These are phyloP conservation scores for Blastomyces silverae DNA, from an alignment of 2,329 filamentous ascomycete species.

Conservation along the genomic window DNA sequence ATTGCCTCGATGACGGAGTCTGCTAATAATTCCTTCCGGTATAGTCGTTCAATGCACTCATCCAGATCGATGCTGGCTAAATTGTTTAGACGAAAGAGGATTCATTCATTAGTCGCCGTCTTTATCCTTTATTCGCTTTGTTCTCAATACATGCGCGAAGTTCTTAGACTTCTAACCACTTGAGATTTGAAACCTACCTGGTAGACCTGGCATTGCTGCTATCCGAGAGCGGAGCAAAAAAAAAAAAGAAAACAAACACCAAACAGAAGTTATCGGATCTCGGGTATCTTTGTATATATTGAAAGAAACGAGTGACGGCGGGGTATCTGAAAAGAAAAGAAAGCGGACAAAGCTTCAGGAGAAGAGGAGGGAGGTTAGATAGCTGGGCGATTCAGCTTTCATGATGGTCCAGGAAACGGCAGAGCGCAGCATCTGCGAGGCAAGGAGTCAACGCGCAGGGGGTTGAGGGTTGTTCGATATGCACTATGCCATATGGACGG, in stretches of 20 bases:
- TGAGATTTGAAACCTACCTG: slow-evolving; percentile 30
- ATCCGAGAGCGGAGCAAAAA: not conserved
- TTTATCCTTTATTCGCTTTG: not conserved
- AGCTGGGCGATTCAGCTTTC: slow-evolving; percentile 13
- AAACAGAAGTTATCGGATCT: not conserved
- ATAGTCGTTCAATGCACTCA: slow-evolving; percentile 94
- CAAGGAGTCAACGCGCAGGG: not conserved
- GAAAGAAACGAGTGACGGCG: slow-evolving; percentile 16
- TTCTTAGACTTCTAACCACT: not conserved
- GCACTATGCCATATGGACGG: not conserved
- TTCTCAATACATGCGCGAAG: not conserved
- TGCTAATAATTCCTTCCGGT: slow-evolving; percentile 92
- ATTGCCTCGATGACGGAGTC: slow-evolving; percentile 98
- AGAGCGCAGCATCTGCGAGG: slow-evolving; percentile 9
- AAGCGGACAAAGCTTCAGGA: slow-evolving; percentile 11
- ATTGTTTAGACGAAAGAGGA: not conserved
- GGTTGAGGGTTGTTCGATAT: not conserved
- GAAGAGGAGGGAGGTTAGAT: slow-evolving; percentile 10
- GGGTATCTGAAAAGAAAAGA: slow-evolving; percentile 4
- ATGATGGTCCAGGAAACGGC: slow-evolving; percentile 10
- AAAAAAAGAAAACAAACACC: not conserved
- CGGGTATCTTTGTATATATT: not conserved
- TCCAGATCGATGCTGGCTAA: slow-evolving; percentile 93
- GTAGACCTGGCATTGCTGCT: slow-evolving; percentile 41
- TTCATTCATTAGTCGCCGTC: not conserved